Conservation (phyloP, 495 filamentous ascomycete genomes). For the Ramalina intermedia region DNA sequence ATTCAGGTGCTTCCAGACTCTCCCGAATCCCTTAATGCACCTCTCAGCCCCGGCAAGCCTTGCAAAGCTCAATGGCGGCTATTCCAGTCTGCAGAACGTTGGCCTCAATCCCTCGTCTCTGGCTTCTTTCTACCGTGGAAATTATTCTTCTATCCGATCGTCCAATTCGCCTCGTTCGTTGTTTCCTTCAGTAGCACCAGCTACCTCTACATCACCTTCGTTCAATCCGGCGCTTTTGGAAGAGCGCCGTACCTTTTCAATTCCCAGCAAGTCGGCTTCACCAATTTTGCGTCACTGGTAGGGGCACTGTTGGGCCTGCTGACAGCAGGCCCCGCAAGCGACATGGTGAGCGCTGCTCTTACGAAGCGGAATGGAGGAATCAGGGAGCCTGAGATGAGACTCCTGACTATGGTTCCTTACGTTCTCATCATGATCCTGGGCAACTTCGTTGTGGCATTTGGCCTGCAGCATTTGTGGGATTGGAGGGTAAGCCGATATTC, state of each 20-base stretch:
- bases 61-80: constrained; percentile 36
- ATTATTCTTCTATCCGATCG: constrained; percentile 34
- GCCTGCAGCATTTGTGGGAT: constrained; percentile 26
- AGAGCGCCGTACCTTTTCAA: constrained; percentile 37
- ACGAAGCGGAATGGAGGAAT: constrained; percentile 31
- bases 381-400: constrained; percentile 29
- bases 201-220: constrained; percentile 42
- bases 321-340: constrained; percentile 39
- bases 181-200: constrained; percentile 35
- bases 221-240: constrained; percentile 35
- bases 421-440: constrained; percentile 16
- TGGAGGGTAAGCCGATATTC: constrained; percentile 26
- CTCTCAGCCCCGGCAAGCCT: too few relatives aligned
- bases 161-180: constrained; percentile 35
- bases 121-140: constrained; percentile 32
- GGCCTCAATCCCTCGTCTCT: constrained; percentile 17
- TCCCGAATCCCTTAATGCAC: too few relatives aligned
- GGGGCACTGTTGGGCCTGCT: constrained; percentile 34
- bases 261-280: constrained; percentile 27
- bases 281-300: constrained; percentile 28
- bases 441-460: constrained; percentile 24
- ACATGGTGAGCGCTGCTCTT: constrained; percentile 37
- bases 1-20: not conserved
- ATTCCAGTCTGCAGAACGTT: constrained; percentile 10
- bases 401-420: constrained; percentile 20